These are phyloP conservation scores for Dipodascopsis uninucleata DNA, from an alignment of 805 yeast species.

Conservation along the genomic window DNA sequence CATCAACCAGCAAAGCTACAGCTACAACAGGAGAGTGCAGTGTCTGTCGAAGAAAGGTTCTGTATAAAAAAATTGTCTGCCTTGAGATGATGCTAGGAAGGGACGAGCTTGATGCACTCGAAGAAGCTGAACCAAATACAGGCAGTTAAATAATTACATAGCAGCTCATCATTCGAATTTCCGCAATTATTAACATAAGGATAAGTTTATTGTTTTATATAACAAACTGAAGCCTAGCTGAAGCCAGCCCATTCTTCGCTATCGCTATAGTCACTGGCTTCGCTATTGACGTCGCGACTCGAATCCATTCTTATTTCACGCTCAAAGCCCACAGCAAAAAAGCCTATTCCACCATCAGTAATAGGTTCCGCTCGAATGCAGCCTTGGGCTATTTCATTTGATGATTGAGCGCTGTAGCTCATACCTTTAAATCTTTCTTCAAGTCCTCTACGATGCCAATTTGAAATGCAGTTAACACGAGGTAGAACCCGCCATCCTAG, in stretches of 20 bases:
- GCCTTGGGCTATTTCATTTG: slow-evolving; percentile 66
- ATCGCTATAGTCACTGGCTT: too few relatives aligned
- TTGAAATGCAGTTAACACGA: slow-evolving; percentile 64
- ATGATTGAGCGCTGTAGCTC: slow-evolving; percentile 33
- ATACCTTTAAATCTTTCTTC: slow-evolving; percentile 59
- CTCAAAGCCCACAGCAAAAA: slow-evolving; percentile 90
- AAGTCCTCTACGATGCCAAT: slow-evolving; percentile 84
- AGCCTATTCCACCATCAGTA: slow-evolving; percentile 97
- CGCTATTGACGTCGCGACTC: too few relatives aligned
- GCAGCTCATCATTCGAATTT: too few relatives aligned
- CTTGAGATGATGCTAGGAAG: slow-evolving; percentile 31
- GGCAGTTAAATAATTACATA: too few relatives aligned
- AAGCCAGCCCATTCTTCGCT: too few relatives aligned
- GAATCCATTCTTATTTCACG: too few relatives aligned
- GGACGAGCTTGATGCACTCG: slow-evolving; percentile 9
- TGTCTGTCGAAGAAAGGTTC: slow-evolving; percentile 36
- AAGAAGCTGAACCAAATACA: too few relatives aligned
- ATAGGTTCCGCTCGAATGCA: slow-evolving; percentile 83
- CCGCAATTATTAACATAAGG: too few relatives aligned
- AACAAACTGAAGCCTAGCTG: too few relatives aligned
- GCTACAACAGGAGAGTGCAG: slow-evolving; percentile 35
- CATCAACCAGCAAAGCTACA: slow-evolving; percentile 31
- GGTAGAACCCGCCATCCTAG: slow-evolving; percentile 73
- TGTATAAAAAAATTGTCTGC: slow-evolving; percentile 30
- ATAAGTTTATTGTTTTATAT: too few relatives aligned